Base-by-base conservation (phyloP, 1,284 basidiomycete genomes). In the Austroboletus novae-zelandiae region DNA sequence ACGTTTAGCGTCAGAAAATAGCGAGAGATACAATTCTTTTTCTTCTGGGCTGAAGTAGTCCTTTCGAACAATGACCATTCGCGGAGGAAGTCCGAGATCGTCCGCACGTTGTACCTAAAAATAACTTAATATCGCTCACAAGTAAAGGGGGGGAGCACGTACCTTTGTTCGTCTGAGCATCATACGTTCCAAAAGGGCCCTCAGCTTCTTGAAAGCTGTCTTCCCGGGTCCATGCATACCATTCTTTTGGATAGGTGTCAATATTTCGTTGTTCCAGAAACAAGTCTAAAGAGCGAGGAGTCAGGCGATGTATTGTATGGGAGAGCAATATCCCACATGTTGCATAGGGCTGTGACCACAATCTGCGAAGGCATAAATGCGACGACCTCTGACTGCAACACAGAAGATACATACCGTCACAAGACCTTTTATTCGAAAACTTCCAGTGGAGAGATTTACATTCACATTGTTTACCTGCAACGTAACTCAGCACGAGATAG, bases 41-140 rank as follows among this genome's bases (percentile, higher is more conserved):
- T 98, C 95, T 67, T 97, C 93, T 0, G 93, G 91, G 56, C 92
- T 97, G 76, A 99, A 99, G 68, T 89, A 89, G 68, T 99, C 96
- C 46, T 86, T 79, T 36, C 94, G 84, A 54, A 99, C 87, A 47
- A 91, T 79, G 40, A 99, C 90, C 0, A 88, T 95, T 36, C 97
- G 82, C 4, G 97, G 97, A 4, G 97, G 97, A n/a, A 99, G 74
- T 6, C 94, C 97, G 44, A 99, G 83, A 68, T 99, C 97, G 65
- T 99, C 97, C 1, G 96, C 96, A 45, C 91, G 82, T 81, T 99
- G 91, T 36, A 99, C 73, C 85, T 93, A 96, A 71, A 7, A 36
- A 36, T 48, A 62, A 48, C 51, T 4, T 14, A 5, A 43, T 36
- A 41, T 15, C 29, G 42, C 5, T 27, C 36, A 23, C 25, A 30